Evolutionary conservation across 129 eudicot species (phyloP).

Genomic region (Smallanthus sonchifolius): DNA sequence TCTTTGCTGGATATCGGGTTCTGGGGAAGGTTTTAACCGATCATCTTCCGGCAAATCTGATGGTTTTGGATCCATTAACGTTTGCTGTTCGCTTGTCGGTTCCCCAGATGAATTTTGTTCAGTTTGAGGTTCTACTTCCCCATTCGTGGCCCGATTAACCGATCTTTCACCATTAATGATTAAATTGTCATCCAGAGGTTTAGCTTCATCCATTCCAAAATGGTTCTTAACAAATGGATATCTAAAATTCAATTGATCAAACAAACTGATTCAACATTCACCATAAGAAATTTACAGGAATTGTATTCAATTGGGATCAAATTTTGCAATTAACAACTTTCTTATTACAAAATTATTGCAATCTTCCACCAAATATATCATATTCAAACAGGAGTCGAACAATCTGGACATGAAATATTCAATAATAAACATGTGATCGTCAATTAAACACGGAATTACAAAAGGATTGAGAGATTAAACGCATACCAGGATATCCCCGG

Average conservation of each 20-base stretch:
- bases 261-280: background rate
- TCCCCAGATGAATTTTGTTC: slow-evolving; percentile 29
- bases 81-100: slow-evolving; percentile 16
- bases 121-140: slow-evolving; percentile 12
- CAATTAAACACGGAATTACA: background rate
- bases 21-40: slow-evolving; percentile 7
- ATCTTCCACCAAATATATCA: background rate
- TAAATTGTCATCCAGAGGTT: slow-evolving; percentile 26
- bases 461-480: background rate
- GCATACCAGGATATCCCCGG: slow-evolving; percentile 21
- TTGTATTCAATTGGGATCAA: background rate
- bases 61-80: slow-evolving; percentile 12
- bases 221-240: slow-evolving; percentile 12
- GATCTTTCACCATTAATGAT: slow-evolving; percentile 22
- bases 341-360: background rate
- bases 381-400: background rate
- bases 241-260: slow-evolving; percentile 3
- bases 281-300: background rate
- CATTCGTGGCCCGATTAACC: slow-evolving; percentile 18
- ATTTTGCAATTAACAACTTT: background rate
- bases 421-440: background rate
- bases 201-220: slow-evolving; percentile 52
- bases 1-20: slow-evolving; percentile 1
- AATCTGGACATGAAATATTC: background rate
- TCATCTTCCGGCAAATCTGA: slow-evolving; percentile 27